A percentile compares a stretch with the other conserved stretches of the same genome.
These are phyloP conservation scores for Ormosia emarginata DNA, from an alignment of 306 rosid species.

Conservation along the genomic window DNA sequence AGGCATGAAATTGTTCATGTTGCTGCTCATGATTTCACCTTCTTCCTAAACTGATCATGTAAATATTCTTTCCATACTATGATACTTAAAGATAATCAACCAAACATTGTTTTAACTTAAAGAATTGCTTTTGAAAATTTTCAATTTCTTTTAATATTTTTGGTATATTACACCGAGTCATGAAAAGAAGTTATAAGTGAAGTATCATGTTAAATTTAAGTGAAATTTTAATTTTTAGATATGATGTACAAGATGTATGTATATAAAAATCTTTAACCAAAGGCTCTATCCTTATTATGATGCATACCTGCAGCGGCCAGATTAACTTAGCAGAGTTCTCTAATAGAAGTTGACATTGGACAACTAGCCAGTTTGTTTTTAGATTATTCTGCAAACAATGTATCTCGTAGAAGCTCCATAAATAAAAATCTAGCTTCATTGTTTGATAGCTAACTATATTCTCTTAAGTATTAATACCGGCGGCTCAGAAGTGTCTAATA, in stretches of 20 bases:
- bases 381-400: neutral
- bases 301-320: neutral
- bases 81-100: too few species aligned
- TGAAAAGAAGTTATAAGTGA: neutral
- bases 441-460: neutral
- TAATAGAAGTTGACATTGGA: neutral
- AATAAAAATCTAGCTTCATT: neutral
- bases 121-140: neutral
- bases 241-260: neutral
- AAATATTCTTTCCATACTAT: neutral
- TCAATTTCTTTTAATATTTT: too few species aligned
- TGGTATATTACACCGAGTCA: neutral
- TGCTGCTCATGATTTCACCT: conserved; percentile 42
- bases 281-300: neutral
- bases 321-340: neutral
- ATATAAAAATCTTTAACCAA: neutral
- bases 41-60: neutral
- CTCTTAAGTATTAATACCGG: neutral
- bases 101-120: too few species aligned
- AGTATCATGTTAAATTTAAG: neutral
- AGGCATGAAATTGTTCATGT: conserved; percentile 32
- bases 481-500: neutral
- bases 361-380: neutral
- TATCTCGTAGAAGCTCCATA: neutral
- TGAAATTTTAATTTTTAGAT: conserved; percentile 1